Conservation (phyloP, 1,284 basidiomycete genomes). For the Ganoderma meredithae region DNA sequence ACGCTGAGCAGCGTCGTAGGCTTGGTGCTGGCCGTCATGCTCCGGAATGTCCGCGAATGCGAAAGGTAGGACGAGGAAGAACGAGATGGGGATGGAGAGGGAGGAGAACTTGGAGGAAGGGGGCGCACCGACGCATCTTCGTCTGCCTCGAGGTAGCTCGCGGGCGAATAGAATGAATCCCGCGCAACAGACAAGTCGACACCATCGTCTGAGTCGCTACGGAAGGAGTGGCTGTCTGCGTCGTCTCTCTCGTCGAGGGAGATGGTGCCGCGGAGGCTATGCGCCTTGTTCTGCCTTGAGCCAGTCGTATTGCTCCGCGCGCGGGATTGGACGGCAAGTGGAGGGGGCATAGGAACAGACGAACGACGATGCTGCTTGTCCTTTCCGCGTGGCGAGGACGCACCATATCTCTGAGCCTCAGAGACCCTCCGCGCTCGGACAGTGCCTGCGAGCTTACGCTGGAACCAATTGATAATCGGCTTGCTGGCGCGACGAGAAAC, state of each 20-base stretch:
- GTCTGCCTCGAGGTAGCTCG: conserved; percentile 79
- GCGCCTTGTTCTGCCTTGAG: conserved; percentile 34
- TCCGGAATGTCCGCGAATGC: conserved; percentile 80
- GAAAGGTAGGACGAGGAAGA: conserved; percentile 83
- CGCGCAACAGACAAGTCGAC: conserved; percentile 62
- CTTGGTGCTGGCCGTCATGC: conserved; percentile 90
- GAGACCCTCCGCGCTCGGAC: conserved; percentile 57
- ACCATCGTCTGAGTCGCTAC: conserved; percentile 50
- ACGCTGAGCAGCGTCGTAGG: conserved; percentile 93
- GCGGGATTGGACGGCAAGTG: conserved; percentile 31
- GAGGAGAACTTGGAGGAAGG: conserved; percentile 83
- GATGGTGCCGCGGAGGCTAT: conserved; percentile 48
- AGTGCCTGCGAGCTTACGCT: conserved; percentile 82
- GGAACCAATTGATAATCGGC: conserved; percentile 92
- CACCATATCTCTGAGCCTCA: conserved; percentile 40
- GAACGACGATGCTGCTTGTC: conserved; percentile 40
- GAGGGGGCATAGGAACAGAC: conserved; percentile 38
- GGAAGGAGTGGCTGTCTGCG: conserved; percentile 37
- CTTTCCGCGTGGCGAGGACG: conserved; percentile 34
- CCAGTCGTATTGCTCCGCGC: conserved; percentile 29
- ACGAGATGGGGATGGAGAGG: conserved; percentile 83
- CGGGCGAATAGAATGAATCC: conserved; percentile 79
- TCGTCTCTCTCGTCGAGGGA: conserved; percentile 62
- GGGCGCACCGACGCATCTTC: conserved; percentile 91
- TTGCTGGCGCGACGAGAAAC: conserved; percentile 73